Percentiles rank a stretch among this genome's conserved stretches.
These are phyloP conservation scores for Grifola frondosa DNA, from an alignment of 1,284 basidiomycete genomes.

Conservation along the genomic window DNA sequence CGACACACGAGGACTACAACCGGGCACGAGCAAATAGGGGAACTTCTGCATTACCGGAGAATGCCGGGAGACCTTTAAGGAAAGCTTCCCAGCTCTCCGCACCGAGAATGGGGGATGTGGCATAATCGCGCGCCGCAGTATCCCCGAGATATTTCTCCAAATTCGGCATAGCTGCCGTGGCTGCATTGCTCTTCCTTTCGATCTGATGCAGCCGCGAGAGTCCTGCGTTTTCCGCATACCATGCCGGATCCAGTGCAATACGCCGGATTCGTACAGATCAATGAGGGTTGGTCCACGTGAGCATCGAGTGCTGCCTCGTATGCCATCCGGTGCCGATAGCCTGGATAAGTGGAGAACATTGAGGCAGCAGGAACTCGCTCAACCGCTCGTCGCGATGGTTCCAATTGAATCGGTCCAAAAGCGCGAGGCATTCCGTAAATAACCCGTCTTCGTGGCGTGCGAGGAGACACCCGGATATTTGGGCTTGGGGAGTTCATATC, in stretches of 20 bases:
- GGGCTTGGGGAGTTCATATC: constrained; percentile 12
- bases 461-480: constrained; percentile 31
- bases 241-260: constrained; percentile 50
- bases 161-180: constrained; percentile 42
- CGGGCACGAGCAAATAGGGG: too few species aligned
- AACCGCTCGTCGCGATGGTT: constrained; percentile 29
- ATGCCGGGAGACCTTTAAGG: too few species aligned
- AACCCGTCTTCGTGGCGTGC: constrained; percentile 42
- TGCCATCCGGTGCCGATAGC: constrained; percentile 34
- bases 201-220: constrained; percentile 43
- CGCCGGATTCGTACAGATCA: constrained; percentile 34
- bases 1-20: too few species aligned
- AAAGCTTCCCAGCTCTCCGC: constrained; percentile 44
- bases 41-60: too few species aligned
- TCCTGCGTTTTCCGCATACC: constrained; percentile 49
- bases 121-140: constrained; percentile 47
- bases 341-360: constrained; percentile 20
- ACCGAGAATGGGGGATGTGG: constrained; percentile 51
- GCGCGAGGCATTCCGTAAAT: constrained; percentile 46
- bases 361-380: constrained; percentile 27
- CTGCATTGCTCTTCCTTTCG: constrained; percentile 43
- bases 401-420: constrained; percentile 33
- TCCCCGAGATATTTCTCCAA: constrained; percentile 39
- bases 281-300: constrained; percentile 17
- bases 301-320: constrained; percentile 29